Evolutionary conservation across 352 stramenopile species (phyloP), one percentile per base, ranked within the genome.

Genomic region (Aphanomyces euteiches): DNA sequence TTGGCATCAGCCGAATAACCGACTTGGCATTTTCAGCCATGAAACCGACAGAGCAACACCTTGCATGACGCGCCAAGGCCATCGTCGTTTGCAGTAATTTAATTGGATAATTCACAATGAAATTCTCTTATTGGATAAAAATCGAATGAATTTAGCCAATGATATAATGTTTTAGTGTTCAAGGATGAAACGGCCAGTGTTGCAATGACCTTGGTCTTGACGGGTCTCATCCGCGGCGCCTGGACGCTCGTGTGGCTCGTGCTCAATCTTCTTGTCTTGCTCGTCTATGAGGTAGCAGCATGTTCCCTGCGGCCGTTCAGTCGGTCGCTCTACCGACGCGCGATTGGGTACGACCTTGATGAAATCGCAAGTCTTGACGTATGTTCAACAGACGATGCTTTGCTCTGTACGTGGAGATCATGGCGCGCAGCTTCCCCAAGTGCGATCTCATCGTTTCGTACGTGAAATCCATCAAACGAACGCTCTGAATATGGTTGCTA

Each of bases 401-500:
- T 56, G 39, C 41, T 8, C 34, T 39, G 17, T 67, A 50, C 38
- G 37, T 67, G 15, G 59, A 67, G 39, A 56, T 67, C 37, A 56
- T 39, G 5, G 40, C 59, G 19, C 45, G 15, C n/a, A 57, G 43
- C 59, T 56, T 50, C 8, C 40, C 7, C 19, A 12, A 41, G 7
- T 48, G 39, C 19, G 21, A 53, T 7, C 39, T 67, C 10, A 34
- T 67, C 17, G 59, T 67, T 8, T 56, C 59, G 59, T 67, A 67
- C 39, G 59, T 54, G 12, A 36, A 19, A 10, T 7, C 3, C 13
- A 7, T 3, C 39, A 0, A n/a, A 28, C 53, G 53, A 53, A 34
- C 37, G 5, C 19, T 61, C 54, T 43, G 5, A 37, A 41, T 38
- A 19, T 5, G 15, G 36, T 50, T n/a, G 5, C 50, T 45, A 89